Conservation (phyloP, 768 basidiomycete genomes). For the Lepiota brunneoincarnata region DNA sequence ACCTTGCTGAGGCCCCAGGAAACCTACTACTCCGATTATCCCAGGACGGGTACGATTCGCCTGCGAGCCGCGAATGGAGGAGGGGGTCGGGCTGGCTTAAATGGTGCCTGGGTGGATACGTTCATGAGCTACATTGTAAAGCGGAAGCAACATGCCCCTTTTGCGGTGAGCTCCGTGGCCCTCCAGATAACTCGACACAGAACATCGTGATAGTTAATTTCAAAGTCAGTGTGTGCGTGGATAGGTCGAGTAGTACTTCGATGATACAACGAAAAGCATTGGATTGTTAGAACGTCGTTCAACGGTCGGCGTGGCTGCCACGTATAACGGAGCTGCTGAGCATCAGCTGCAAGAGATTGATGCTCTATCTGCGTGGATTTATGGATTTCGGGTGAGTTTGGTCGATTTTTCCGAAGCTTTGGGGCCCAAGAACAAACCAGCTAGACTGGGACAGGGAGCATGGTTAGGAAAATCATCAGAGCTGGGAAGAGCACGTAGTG, state of each 20-base stretch:
- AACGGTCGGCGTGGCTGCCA: slow-evolving; percentile 49
- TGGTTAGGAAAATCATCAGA: slow-evolving; percentile 46
- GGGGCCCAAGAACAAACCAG: slow-evolving; percentile 46
- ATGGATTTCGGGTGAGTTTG: slow-evolving; percentile 42
- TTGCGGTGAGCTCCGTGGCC: too few species aligned
- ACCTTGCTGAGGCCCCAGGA: slow-evolving; percentile 21
- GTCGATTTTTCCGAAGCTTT: slow-evolving; percentile 4
- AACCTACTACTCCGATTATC: slow-evolving; percentile 39
- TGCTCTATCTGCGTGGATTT: slow-evolving; percentile 29
- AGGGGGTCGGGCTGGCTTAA: slow-evolving; percentile 47
- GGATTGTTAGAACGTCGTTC: slow-evolving; percentile 35
- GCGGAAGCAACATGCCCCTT: slow-evolving; percentile 24
- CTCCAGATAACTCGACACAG: too few species aligned
- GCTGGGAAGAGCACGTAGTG: slow-evolving; percentile 38
- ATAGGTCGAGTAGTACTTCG: slow-evolving; percentile 55
- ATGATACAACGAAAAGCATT: slow-evolving; percentile 52
- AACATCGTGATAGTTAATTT: slow-evolving; percentile 23
- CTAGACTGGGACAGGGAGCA: slow-evolving; percentile 28
- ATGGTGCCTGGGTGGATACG: slow-evolving; percentile 43
- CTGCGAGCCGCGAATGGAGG: too few species aligned
- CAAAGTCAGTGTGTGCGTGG: background rate
- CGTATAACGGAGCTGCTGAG: slow-evolving; percentile 54
- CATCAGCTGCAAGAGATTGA: slow-evolving; percentile 26
- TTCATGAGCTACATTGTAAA: slow-evolving; percentile 39
- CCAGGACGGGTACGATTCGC: slow-evolving; percentile 25